A percentile compares a stretch with the other conserved stretches of the same genome.
Conservation (phyloP, 2,329 filamentous ascomycete species). For the Aspergillus nomiae region DNA sequence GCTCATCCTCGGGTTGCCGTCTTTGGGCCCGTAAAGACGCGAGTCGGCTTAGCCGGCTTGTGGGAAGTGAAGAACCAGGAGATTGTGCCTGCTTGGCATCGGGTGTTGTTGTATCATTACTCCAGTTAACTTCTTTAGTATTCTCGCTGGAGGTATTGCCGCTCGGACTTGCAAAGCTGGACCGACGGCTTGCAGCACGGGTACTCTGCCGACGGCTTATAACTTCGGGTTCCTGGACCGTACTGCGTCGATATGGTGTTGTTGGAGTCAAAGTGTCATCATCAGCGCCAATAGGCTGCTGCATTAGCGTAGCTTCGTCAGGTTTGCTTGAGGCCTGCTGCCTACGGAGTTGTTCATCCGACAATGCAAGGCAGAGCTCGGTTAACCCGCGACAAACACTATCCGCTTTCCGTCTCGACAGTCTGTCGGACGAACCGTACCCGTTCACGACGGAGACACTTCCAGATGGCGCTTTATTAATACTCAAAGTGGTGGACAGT, state of each 20-base stretch:
- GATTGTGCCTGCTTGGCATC: slow-evolving; percentile 16
- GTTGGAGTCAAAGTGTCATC: slow-evolving; percentile 29
- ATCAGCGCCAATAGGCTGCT: slow-evolving; percentile 27
- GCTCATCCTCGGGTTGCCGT: slow-evolving; percentile 39
- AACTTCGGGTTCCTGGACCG: slow-evolving; percentile 42
- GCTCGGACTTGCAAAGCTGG: slow-evolving; percentile 36
- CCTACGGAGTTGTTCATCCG: slow-evolving; percentile 55
- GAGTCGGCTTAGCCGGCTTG: slow-evolving; percentile 42
- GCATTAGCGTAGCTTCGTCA: slow-evolving; percentile 24
- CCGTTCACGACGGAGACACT: slow-evolving; percentile 40
- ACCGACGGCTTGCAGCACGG: slow-evolving; percentile 38
- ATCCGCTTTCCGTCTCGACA: slow-evolving; percentile 86
- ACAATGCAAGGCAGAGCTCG: slow-evolving; percentile 84
- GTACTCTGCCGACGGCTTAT: slow-evolving; percentile 29
- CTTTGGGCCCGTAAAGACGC: slow-evolving; percentile 43
- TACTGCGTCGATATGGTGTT: slow-evolving; percentile 38
- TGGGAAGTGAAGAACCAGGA: slow-evolving; percentile 27
- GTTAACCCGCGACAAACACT: slow-evolving; percentile 90
- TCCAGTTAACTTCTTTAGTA: slow-evolving; percentile 6
- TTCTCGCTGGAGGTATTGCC: slow-evolving; percentile 17
- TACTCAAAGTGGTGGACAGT: slow-evolving; percentile 76
- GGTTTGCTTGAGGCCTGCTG: slow-evolving; percentile 32
- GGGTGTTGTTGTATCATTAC: slow-evolving; percentile 5
- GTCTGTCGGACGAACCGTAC: slow-evolving; percentile 66
- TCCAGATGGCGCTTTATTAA: slow-evolving; percentile 62